phyloP scores from a whole-genome alignment of 306 rosid genomes.

The Bauhinia variegata region DNA sequence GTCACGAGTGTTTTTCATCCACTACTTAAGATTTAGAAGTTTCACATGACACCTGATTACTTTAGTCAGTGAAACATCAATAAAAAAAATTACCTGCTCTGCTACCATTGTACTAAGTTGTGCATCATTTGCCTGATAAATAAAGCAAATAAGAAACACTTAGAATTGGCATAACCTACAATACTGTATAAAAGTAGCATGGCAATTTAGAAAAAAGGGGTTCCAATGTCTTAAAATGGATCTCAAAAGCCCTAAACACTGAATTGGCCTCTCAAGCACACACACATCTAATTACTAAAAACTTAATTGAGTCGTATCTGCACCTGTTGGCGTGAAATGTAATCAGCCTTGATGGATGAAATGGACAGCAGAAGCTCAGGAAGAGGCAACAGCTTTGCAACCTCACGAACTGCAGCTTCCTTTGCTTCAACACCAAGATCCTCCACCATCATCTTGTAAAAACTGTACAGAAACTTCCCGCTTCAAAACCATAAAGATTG shows the following conservation, averaged over 20 bases:
- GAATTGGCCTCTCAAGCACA: slow-evolving; percentile 23
- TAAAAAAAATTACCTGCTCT: slow-evolving; percentile 85
- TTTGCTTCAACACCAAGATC: slow-evolving; percentile 95
- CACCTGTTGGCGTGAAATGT: slow-evolving; percentile 96
- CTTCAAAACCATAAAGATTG: no score
- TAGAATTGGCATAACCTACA: slow-evolving; percentile 27
- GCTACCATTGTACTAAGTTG: slow-evolving; percentile 98
- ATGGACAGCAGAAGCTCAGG: slow-evolving; percentile 93
- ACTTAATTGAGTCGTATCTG: slow-evolving; percentile 5
- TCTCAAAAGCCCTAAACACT: background rate
- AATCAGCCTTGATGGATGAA: slow-evolving; percentile 86
- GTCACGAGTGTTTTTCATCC: slow-evolving; percentile 21
- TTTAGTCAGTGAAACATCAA: slow-evolving; percentile 5
- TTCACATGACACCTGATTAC: slow-evolving; percentile 2
- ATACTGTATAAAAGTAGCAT: background rate
- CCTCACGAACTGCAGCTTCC: slow-evolving; percentile 95
- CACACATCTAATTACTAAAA: slow-evolving; percentile 9
- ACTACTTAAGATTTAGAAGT: slow-evolving; percentile 22
- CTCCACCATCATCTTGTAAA: slow-evolving; percentile 76
- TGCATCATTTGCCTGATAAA: slow-evolving; percentile 93
- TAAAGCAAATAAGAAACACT: slow-evolving; percentile 35
- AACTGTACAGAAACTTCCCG: background rate
- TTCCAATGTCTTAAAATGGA: slow-evolving; percentile 19
- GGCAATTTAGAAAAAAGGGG: background rate
- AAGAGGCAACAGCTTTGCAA: slow-evolving; percentile 87